phyloP scores from a whole-genome alignment of 2,329 filamentous ascomycete genomes.

The Chalara sp. region DNA sequence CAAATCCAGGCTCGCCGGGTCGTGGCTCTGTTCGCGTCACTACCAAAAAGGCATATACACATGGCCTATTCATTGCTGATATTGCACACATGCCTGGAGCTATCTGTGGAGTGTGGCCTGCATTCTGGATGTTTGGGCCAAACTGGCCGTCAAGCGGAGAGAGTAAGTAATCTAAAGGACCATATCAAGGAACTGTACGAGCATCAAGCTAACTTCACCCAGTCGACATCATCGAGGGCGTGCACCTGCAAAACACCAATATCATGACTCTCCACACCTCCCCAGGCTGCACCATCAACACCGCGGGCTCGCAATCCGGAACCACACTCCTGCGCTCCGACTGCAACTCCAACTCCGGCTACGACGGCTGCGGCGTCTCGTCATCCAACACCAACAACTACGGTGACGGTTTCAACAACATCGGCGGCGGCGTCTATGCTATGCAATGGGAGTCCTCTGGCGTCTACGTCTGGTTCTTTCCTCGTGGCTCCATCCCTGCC shows the following conservation, averaged over 20 bases:
- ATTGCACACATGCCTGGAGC: constrained; percentile 52
- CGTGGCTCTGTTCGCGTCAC: constrained; percentile 65
- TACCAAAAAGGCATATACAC: constrained; percentile 46
- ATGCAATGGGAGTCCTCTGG: constrained; percentile 62
- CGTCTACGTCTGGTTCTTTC: constrained; percentile 74
- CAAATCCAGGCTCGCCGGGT: constrained; percentile 45
- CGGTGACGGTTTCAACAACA: constrained; percentile 60
- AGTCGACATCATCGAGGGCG: constrained; percentile 75
- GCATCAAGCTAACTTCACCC: too few species aligned
- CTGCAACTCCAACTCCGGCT: constrained; percentile 41
- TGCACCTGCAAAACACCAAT: constrained; percentile 55
- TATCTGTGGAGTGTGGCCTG: constrained; percentile 49
- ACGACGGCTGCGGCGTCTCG: constrained; percentile 29
- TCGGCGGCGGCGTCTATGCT: constrained; percentile 61
- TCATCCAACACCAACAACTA: constrained; percentile 40
- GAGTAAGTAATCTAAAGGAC: constrained; percentile 4
- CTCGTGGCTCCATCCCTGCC: constrained; percentile 53
- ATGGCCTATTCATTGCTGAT: constrained; percentile 52
- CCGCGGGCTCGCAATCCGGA: constrained; percentile 35
- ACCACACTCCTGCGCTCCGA: constrained; percentile 31
- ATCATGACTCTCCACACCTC: constrained; percentile 68
- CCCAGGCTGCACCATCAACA: constrained; percentile 36
- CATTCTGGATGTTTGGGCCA: constrained; percentile 51
- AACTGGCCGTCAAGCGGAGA: constrained; percentile 64
- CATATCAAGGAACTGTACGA: too few species aligned